Evolutionary conservation across 345 rosid species (phyloP).

Genomic region (Aurinia saxatilis): DNA sequence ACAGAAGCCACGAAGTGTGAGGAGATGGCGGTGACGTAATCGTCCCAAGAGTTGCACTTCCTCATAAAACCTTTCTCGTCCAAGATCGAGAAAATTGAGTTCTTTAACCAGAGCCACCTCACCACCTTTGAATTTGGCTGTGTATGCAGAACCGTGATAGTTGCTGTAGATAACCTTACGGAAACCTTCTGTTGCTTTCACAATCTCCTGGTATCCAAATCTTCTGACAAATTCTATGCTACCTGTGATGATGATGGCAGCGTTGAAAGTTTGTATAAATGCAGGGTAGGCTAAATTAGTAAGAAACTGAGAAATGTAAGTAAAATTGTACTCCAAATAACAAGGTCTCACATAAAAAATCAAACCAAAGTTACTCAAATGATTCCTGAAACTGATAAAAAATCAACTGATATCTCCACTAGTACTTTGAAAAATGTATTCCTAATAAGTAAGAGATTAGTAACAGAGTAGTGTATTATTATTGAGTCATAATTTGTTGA

Average conservation of each 20-base stretch:
- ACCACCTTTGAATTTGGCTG: conserved; percentile 65
- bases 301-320: background rate
- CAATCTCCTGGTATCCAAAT: conserved; percentile 59
- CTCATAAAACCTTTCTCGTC: conserved; percentile 45
- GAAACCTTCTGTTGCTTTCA: conserved; percentile 72
- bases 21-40: conserved; percentile 91
- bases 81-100: conserved; percentile 41
- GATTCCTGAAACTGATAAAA: too few relatives aligned
- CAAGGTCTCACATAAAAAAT: too few relatives aligned
- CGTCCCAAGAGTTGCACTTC: conserved; percentile 73
- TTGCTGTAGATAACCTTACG: conserved; percentile 52
- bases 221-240: conserved; percentile 47
- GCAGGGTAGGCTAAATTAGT: background rate
- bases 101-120: conserved; percentile 67
- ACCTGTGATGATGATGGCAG: conserved; percentile 33
- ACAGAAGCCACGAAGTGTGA: conserved; percentile 76
- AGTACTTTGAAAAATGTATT: too few relatives aligned
- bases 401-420: too few relatives aligned
- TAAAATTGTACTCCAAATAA: too few relatives aligned
- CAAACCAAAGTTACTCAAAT: too few relatives aligned
- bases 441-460: too few relatives aligned
- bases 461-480: too few relatives aligned
- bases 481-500: too few relatives aligned
- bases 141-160: conserved; percentile 60
- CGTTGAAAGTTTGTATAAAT: background rate